Conservation (phyloP, 768 basidiomycete species). For the Tylopilus felleus region DNA sequence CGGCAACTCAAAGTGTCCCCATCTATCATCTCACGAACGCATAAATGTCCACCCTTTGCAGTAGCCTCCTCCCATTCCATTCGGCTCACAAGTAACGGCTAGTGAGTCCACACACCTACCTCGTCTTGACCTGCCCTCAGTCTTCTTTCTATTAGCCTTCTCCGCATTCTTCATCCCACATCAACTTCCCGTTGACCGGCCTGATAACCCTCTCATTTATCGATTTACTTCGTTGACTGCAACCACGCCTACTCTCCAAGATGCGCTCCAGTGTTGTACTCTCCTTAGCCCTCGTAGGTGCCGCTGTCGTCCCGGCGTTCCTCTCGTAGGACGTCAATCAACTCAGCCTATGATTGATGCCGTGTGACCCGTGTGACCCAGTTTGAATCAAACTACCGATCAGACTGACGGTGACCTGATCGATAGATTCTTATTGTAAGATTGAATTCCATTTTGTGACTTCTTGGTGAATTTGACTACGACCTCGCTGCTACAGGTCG, state of each 20-base stretch:
- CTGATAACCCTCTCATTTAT: conserved; percentile 8
- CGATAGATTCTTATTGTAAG: not conserved
- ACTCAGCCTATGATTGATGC: not conserved
- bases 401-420: not conserved
- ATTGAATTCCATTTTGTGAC: too few species aligned
- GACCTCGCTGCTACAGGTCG: not conserved
- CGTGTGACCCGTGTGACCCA: too few species aligned
- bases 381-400: not conserved
- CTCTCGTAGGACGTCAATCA: not conserved
- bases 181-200: conserved; percentile 12
- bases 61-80: conserved; percentile 14
- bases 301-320: conserved; percentile 3
- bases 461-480: not conserved
- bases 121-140: not conserved
- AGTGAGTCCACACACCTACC: conserved; percentile 10
- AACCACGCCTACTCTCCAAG: conserved; percentile 1
- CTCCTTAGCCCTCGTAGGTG: conserved; percentile 4
- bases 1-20: not conserved
- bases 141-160: conserved; percentile 8
- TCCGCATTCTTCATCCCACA: conserved; percentile 11
- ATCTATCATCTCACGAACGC: not conserved
- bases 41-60: not conserved
- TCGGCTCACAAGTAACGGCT: conserved; percentile 21
- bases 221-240: not conserved
- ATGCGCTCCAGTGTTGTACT: conserved; percentile 9